These are phyloP conservation scores for Zasmidium citrigriseum DNA, from an alignment of 2,329 filamentous ascomycete species.

Conservation along the genomic window DNA sequence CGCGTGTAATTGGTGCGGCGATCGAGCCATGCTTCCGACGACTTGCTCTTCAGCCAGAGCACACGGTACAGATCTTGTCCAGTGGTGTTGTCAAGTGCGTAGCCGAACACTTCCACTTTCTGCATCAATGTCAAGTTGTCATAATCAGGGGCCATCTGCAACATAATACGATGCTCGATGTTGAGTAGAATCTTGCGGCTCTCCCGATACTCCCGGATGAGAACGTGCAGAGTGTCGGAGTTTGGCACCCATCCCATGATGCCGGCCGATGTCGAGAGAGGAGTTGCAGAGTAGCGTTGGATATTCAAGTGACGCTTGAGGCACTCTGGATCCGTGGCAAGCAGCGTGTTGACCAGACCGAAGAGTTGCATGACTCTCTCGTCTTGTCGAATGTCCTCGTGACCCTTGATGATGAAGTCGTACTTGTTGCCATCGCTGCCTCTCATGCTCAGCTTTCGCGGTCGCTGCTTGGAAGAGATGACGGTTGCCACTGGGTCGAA, in stretches of 20 bases:
- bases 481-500: constrained; percentile 90
- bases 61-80: constrained; percentile 98
- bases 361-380: constrained; percentile 99
- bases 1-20: constrained; percentile 98
- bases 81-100: constrained; percentile 97
- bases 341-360: constrained; percentile 91
- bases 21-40: constrained; percentile 96
- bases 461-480: constrained; percentile 95
- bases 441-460: constrained; percentile 81
- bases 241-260: constrained; percentile 96
- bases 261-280: constrained; percentile 93
- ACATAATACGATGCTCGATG: constrained; percentile 99
- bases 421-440: constrained; percentile 89
- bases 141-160: constrained; percentile 99
- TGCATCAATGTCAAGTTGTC: constrained; percentile 99
- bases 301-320: constrained; percentile 98
- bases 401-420: constrained; percentile 92
- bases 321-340: constrained; percentile 90
- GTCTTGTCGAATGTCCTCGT: constrained; percentile 98
- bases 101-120: constrained; percentile 99
- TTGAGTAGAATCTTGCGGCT: constrained; percentile 96
- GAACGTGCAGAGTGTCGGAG: constrained; percentile 92
- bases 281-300: constrained; percentile 94
- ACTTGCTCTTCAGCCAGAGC: constrained; percentile 98
- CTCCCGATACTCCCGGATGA: constrained; percentile 97